Percentiles rank a stretch among this genome's conserved stretches.
Conservation (phyloP, 345 rosid species). For the Physaria fendleri region DNA sequence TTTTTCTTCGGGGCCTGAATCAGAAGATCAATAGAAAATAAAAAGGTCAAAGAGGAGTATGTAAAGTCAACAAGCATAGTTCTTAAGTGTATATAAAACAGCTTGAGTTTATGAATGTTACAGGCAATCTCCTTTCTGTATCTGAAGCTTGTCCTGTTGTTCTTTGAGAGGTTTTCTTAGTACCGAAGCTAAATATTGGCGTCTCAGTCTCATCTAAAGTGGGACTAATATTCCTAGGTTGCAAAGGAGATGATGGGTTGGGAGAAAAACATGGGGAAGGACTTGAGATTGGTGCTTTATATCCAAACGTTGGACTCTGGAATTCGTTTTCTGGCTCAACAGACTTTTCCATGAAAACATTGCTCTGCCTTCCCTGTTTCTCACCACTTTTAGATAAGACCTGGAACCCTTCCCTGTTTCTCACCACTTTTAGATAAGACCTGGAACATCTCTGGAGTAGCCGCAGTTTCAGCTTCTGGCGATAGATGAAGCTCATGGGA, state of each 20-base stretch:
- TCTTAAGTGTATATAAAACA: not conserved
- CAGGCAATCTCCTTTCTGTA: constrained; percentile 37
- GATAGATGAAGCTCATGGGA: constrained; percentile 22
- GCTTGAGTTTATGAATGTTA: constrained; percentile 41
- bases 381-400: constrained; percentile 30
- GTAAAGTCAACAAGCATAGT: constrained; percentile 7
- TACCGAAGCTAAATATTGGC: constrained; percentile 32
- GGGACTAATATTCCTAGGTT: constrained; percentile 36
- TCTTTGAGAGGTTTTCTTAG: constrained; percentile 34
- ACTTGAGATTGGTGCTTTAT: constrained; percentile 37
- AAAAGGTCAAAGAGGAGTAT: constrained; percentile 24
- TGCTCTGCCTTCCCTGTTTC: constrained; percentile 30
- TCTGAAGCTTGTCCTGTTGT: constrained; percentile 31
- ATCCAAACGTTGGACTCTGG: constrained; percentile 61
- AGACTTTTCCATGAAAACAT: constrained; percentile 28
- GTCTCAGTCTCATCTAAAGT: constrained; percentile 30
- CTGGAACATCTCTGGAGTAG: too few relatives aligned
- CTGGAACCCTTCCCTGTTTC: constrained; percentile 32
- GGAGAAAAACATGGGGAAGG: constrained; percentile 41
- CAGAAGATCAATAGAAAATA: constrained; percentile 35
- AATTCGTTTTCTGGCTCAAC: constrained; percentile 35
- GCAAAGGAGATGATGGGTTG: constrained; percentile 33
- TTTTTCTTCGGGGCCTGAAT: constrained; percentile 15
- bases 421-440: constrained; percentile 30
- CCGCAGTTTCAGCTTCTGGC: too few relatives aligned